phyloP scores from a whole-genome alignment of 1,284 basidiomycete species.

The Austroboletus niveus region DNA sequence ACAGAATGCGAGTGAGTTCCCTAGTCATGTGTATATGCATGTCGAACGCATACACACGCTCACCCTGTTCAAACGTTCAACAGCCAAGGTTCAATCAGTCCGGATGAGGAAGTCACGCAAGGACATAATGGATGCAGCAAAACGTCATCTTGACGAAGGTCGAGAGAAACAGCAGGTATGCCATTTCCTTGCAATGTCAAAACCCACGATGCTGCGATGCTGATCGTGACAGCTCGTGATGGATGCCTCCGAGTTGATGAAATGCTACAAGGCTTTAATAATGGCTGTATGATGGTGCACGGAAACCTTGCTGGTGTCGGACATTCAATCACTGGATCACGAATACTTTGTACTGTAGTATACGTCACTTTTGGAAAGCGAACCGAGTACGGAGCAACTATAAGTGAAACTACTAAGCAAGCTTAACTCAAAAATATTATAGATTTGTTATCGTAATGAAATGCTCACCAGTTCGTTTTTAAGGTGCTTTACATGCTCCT shows the following conservation, averaged over 20 bases:
- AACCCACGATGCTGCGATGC: not conserved
- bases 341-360: not conserved
- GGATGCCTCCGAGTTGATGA: conserved; percentile 44
- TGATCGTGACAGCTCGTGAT: conserved; percentile 34
- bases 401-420: conserved; percentile 22
- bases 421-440: not conserved
- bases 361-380: too few relatives aligned
- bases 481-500: conserved; percentile 14
- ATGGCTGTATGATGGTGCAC: conserved; percentile 18
- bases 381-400: not conserved
- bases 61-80: not conserved
- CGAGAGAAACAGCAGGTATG: conserved; percentile 42
- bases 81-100: conserved; percentile 36
- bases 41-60: conserved; percentile 10
- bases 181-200: not conserved
- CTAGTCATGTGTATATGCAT: not conserved
- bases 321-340: not conserved
- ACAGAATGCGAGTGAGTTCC: conserved; percentile 37
- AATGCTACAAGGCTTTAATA: conserved; percentile 44
- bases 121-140: conserved; percentile 37
- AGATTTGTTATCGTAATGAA: not conserved
- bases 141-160: conserved; percentile 37
- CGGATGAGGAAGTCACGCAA: conserved; percentile 37
- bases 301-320: not conserved
- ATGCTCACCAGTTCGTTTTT: conserved; percentile 30